These are phyloP conservation scores for Linanthus parryae DNA, from an alignment of 148 eudicot species.

Conservation along the genomic window DNA sequence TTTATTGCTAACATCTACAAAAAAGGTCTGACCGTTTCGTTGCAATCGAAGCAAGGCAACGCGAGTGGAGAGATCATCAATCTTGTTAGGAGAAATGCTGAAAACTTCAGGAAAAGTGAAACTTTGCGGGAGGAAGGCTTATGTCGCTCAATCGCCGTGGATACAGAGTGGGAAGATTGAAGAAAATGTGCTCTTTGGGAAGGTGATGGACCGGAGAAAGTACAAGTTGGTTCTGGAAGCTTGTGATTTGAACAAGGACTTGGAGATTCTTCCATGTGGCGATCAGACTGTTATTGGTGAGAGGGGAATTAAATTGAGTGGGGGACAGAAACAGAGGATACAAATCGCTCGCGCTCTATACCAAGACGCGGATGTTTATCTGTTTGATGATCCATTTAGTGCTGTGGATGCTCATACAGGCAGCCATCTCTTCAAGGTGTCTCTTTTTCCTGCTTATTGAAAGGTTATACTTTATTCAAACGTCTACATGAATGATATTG, in stretches of 20 bases:
- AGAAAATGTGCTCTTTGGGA: conserved; percentile 46
- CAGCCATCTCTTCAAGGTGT: conserved; percentile 54
- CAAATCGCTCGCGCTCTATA: conserved; percentile 57
- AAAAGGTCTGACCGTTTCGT: no score
- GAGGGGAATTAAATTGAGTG: conserved; percentile 63
- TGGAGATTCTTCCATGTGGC: conserved; percentile 41
- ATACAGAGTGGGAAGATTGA: conserved; percentile 49
- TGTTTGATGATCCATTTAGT: conserved; percentile 65
- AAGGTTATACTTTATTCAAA: no score
- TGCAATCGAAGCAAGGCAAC: no score
- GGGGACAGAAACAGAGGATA: conserved; percentile 63
- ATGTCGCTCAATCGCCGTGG: conserved; percentile 57
- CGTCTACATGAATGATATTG: no score
- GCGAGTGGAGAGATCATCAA: no score
- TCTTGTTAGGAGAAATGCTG: conserved; percentile 47
- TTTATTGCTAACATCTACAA: no score
- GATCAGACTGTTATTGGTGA: conserved; percentile 55
- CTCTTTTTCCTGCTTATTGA: no score
- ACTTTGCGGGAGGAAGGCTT: conserved; percentile 46
- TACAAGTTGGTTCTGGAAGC: conserved; percentile 50
- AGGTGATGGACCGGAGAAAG: conserved; percentile 31
- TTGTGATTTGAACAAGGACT: conserved; percentile 47
- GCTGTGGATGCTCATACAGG: conserved; percentile 74
- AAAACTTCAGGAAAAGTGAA: conserved; percentile 33
- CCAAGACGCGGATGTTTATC: conserved; percentile 47